Evolutionary conservation across 148 eudicot genomes (phyloP).

Genomic region (Fagopyrum tataricum): DNA sequence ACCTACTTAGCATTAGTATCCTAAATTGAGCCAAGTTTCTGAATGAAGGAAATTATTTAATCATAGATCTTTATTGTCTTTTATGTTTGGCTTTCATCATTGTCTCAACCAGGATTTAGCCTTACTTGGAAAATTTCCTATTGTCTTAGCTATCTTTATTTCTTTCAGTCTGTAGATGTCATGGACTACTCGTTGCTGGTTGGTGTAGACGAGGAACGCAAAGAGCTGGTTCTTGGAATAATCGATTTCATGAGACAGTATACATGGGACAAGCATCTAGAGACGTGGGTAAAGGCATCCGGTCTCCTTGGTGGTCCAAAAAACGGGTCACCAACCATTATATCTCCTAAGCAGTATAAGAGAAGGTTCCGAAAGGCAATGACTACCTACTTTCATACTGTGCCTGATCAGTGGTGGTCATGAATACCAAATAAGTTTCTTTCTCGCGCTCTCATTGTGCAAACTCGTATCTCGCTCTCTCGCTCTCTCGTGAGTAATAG

Average conservation of each 20-base stretch:
- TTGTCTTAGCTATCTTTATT: not conserved
- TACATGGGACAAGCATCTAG: conserved; percentile 98
- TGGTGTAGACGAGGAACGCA: conserved; percentile 81
- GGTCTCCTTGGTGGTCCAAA: conserved; percentile 92
- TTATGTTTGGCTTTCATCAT: too few species aligned
- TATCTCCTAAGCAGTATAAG: conserved; percentile 93
- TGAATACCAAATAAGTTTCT: conserved; percentile 15
- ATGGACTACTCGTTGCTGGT: conserved; percentile 96
- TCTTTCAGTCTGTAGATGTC: conserved; percentile 67
- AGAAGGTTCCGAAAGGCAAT: conserved; percentile 89
- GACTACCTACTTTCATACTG: conserved; percentile 85
- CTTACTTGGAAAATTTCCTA: not conserved
- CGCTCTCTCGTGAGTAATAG: too few species aligned
- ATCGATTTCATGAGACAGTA: conserved; percentile 93
- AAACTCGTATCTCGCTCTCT: too few species aligned
- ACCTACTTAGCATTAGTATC: too few species aligned
- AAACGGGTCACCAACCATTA: conserved; percentile 77
- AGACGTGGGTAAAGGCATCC: conserved; percentile 98
- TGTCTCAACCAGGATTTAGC: too few species aligned
- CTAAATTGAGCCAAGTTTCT: too few species aligned
- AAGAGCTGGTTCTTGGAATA: conserved; percentile 84
- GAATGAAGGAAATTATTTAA: too few species aligned
- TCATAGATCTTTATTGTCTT: too few species aligned
- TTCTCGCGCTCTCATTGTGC: too few species aligned
- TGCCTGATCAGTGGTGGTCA: conserved; percentile 88